Conservation (phyloP, 2,329 filamentous ascomycete species). For the Ophioceras dolichostomum region DNA sequence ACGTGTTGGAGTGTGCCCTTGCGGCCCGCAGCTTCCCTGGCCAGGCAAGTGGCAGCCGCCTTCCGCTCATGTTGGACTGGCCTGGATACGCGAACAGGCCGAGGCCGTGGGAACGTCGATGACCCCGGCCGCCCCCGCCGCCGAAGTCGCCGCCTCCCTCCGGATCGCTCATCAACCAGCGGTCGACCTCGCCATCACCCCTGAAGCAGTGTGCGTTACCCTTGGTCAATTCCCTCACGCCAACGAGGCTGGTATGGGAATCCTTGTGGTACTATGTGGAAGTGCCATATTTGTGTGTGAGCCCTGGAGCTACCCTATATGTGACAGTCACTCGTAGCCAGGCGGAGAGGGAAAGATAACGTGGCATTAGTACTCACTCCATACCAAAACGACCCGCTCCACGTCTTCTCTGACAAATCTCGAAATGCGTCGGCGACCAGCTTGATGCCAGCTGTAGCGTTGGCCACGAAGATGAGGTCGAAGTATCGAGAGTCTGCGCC, state of each 20-base stretch:
- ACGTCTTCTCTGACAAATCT: constrained; percentile 35
- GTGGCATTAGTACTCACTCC: no score
- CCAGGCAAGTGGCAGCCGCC: constrained; percentile 49
- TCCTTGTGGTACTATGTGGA: constrained; percentile 51
- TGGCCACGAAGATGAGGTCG: constrained; percentile 49
- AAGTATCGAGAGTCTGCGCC: constrained; percentile 45
- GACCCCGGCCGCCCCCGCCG: neutral
- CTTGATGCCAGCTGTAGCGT: constrained; percentile 51
- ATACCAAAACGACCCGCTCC: constrained; percentile 38
- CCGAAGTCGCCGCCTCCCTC: neutral
- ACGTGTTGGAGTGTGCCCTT: constrained; percentile 17
- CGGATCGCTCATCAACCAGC: constrained; percentile 23
- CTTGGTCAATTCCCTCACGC: constrained; percentile 50
- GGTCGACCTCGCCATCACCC: constrained; percentile 37
- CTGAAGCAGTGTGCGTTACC: constrained; percentile 40
- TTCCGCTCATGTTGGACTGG: constrained; percentile 59
- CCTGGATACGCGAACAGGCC: constrained; percentile 52
- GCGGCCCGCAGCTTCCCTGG: constrained; percentile 19
- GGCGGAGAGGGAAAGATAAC: no score
- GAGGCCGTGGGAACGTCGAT: constrained; percentile 12
- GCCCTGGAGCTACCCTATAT: no score
- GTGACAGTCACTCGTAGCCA: no score
- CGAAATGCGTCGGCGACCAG: constrained; percentile 45
- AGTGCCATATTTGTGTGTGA: no score
- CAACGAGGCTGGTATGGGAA: constrained; percentile 52